Evolutionary conservation across 106 monocot species (phyloP).

Genomic region (Acanthochlamys bracteata): DNA sequence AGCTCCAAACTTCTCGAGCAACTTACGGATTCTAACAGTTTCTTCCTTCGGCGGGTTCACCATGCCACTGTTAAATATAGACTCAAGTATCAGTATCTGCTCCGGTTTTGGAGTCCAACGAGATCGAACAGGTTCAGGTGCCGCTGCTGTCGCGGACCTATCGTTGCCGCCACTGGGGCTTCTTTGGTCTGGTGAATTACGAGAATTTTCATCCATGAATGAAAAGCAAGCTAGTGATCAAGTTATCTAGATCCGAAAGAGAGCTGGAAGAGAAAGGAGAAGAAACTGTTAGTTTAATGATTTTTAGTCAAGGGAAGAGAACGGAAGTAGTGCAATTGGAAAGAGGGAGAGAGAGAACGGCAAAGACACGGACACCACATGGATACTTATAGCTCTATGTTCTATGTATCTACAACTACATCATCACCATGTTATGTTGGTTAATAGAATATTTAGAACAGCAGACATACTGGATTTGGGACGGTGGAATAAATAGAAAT

Average conservation of each 20-base stretch:
- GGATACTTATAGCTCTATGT: too few relatives aligned
- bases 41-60: conserved; percentile 94
- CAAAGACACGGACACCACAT: neutral
- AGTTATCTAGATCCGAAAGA: neutral
- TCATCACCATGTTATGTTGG: too few relatives aligned
- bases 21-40: conserved; percentile 75
- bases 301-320: neutral
- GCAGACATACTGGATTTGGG: too few relatives aligned
- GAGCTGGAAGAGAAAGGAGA: neutral
- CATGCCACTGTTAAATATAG: conserved; percentile 98
- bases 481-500: too few relatives aligned
- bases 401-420: too few relatives aligned
- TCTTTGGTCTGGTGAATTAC: neutral
- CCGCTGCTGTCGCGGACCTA: neutral
- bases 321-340: neutral
- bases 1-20: conserved; percentile 82
- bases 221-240: neutral
- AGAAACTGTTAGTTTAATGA: neutral
- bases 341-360: neutral
- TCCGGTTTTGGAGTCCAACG: conserved; percentile 96
- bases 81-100: conserved; percentile 95
- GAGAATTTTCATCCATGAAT: conserved; percentile 14
- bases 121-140: conserved; percentile 61
- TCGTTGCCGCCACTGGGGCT: neutral
- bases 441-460: too few relatives aligned